These are phyloP conservation scores for Herpotrichia juniperi DNA, from an alignment of 2,329 filamentous ascomycete species.

Conservation along the genomic window DNA sequence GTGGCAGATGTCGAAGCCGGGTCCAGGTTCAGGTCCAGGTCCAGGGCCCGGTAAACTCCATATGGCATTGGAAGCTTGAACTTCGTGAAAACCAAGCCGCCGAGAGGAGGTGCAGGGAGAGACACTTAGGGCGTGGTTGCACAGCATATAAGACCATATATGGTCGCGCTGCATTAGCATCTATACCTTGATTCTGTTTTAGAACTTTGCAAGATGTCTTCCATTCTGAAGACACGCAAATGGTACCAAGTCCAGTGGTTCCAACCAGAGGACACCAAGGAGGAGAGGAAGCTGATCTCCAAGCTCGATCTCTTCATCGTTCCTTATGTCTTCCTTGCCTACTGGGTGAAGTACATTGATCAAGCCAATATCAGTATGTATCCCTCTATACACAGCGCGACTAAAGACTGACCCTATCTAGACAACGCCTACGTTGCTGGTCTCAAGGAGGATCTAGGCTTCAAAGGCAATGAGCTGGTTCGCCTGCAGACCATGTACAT, in stretches of 20 bases:
- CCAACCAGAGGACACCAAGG: slow-evolving; percentile 51
- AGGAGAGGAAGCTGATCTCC: slow-evolving; percentile 58
- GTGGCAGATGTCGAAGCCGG: neutral
- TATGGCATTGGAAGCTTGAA: neutral
- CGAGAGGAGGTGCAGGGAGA: neutral
- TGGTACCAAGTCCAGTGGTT: slow-evolving; percentile 39
- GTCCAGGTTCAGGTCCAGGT: no score
- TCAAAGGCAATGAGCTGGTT: slow-evolving; percentile 62
- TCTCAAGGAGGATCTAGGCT: slow-evolving; percentile 58
- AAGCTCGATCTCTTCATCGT: slow-evolving; percentile 64
- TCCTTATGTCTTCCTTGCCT: slow-evolving; percentile 61
- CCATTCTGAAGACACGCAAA: slow-evolving; percentile 15
- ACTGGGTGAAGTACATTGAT: slow-evolving; percentile 64
- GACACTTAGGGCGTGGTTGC: neutral
- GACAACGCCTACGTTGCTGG: slow-evolving; percentile 64
- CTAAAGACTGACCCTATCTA: slow-evolving; percentile 19
- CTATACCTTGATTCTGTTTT: neutral
- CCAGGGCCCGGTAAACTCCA: neutral
- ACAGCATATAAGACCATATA: neutral
- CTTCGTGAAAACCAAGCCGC: neutral
- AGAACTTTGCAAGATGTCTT: neutral
- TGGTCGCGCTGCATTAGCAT: neutral
- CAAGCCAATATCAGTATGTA: slow-evolving; percentile 59
- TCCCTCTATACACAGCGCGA: neutral
- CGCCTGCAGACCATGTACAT: slow-evolving; percentile 56